Evolutionary conservation across 2,329 filamentous ascomycete species (phyloP).

Genomic region (Metarhizium guizhouense): DNA sequence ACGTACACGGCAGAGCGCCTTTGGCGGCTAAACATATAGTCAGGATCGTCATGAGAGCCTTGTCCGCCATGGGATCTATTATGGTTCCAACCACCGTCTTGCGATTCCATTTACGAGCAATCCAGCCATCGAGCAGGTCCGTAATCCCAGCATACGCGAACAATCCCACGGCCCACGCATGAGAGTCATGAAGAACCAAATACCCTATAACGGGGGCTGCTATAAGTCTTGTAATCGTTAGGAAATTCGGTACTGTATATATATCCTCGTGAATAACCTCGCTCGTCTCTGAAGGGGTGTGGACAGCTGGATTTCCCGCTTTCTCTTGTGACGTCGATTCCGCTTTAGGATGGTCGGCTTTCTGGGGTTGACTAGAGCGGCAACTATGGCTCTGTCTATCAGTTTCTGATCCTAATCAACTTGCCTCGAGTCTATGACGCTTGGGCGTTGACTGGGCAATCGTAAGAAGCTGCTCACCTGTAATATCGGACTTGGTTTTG

Average conservation of each 20-base stretch:
- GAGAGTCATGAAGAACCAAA: slow-evolving; percentile 73
- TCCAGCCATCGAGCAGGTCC: slow-evolving; percentile 88
- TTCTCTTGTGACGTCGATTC: neutral
- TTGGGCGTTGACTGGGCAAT: neutral
- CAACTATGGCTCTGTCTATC: neutral
- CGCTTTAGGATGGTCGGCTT: neutral
- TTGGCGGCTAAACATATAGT: slow-evolving; percentile 80
- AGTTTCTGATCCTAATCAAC: neutral
- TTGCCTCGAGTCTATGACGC: neutral
- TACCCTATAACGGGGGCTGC: slow-evolving; percentile 83
- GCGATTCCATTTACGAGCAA: slow-evolving; percentile 77
- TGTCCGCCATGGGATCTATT: slow-evolving; percentile 95
- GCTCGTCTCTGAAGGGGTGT: neutral
- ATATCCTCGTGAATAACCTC: slow-evolving; percentile 67
- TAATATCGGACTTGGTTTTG: neutral
- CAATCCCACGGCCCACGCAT: slow-evolving; percentile 70
- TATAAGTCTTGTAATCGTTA: slow-evolving; percentile 78
- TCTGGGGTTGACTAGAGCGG: neutral
- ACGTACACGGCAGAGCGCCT: slow-evolving; percentile 67
- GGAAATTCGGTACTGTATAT: slow-evolving; percentile 89
- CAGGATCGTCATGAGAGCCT: slow-evolving; percentile 87
- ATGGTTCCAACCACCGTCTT: slow-evolving; percentile 92
- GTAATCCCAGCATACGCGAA: slow-evolving; percentile 89
- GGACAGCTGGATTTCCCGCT: neutral
- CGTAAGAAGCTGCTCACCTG: neutral